Evolutionary conservation across 2,329 filamentous ascomycete genomes (phyloP), one percentile per base, ranked within the genome.

Genomic region (Rutstroemia sydowiana): DNA sequence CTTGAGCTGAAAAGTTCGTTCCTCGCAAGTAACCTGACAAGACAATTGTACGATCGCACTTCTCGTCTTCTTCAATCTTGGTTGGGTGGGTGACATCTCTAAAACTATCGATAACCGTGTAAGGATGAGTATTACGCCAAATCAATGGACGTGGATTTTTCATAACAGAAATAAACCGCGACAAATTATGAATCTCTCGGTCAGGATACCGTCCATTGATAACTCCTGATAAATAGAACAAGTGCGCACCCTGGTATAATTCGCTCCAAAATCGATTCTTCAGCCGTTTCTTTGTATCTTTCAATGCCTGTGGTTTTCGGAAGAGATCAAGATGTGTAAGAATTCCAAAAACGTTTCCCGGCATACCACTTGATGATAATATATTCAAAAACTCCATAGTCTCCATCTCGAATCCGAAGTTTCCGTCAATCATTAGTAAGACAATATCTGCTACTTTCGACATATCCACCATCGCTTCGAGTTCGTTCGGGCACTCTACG

Each of bases 351-450:
- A 98, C 91, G 63, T 98, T 98, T 59, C 93, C 92, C 0, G 95
- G 93, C 92, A 98, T 97, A 69, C 93, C 93, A 28, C 88, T 95
- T 2, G 89, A 82, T n/a, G 88, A 86, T 46, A 98, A 75, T 16
- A 96, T 84, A 62, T 96, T 97, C 65, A 98, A 74, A 56, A 98
- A 98, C 71, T 98, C 93, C 93, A 98, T 98, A 0, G 93, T 98
- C 76, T 98, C 93, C 93, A 98, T 98, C 72, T 98, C 93, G 66
- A 98, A 98, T 13, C 93, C 95, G 65, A 87, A 98, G 71, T 97
- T 97, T 51, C 93, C 95, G 66, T 98, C 93, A 62, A 98, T 98
- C 88, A 98, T 93, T 52, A 98, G 78, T 45, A 98, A 77, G 5
- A 97, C 88, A 63, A 98, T 96, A 68, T 98, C 93, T 16, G 95